Evolutionary conservation across 164 flowering plant species (phyloP), one percentile per base, ranked within the genome.

Genomic region (Vitis rotundifolia): DNA sequence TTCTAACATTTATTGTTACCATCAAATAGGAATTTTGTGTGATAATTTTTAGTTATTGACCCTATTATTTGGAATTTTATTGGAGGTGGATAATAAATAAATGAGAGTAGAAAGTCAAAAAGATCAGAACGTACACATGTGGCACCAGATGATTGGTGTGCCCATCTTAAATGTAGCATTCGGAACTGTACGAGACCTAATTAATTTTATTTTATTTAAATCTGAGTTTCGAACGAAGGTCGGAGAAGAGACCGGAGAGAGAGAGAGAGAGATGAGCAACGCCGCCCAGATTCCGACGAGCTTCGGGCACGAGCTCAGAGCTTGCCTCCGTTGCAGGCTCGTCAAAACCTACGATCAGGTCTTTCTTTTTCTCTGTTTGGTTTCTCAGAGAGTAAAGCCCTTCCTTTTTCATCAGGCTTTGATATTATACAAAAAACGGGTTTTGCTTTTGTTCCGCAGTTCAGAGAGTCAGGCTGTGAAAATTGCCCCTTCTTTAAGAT

Each of bases 261-360:
- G 18, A 11, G 53, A 63, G 9, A 53, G 79, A 79, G 85, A 76
- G 70, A 57, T 75, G 73, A 73, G 69, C 71, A 11, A 47, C 55
- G 74, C 81, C 18, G 98, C 98, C n/a, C 97, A 95, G 76, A 90
- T 95, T 19, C 98, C 99, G 10, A 95, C 97, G 8, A 90, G 98
- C 75, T 95, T 95, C 64, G 99, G 99, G 5, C 97, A 93, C 44
- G 99, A 93, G 74, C 95, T 93, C 6, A 77, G 99, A 74, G 97
- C 98, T 57, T 95, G 99, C 66, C 97, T 93, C 70, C 98, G 99
- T 50, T 95, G 99, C 78, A 85, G 93, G 52, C 98, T 95, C 50
- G 98, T 93, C 84, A 95, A 95, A 76, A 93, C 99, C 64, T 91
- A 88, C 78, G 97, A 95, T 71, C 98, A 93, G 89, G 99, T 92